phyloP scores from a whole-genome alignment of 2,329 filamentous ascomycete species.

The Cercospora sp. region DNA sequence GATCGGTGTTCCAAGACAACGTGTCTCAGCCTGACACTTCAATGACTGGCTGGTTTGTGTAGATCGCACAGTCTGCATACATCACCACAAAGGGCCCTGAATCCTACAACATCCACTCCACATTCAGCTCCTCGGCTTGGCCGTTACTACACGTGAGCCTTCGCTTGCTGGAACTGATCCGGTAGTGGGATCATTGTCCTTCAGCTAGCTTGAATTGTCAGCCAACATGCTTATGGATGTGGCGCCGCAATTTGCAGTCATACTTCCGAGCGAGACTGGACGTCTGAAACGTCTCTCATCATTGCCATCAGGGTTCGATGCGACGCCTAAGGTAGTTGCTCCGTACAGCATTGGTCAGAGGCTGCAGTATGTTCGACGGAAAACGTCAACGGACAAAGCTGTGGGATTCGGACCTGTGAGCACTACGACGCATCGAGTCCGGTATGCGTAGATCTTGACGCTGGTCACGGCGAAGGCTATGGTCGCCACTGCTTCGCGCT shows the following conservation, averaged over 20 bases:
- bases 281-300: slow-evolving; percentile 5
- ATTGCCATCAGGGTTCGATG: not conserved
- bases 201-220: slow-evolving; percentile 1
- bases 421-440: slow-evolving; percentile 2
- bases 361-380: slow-evolving; percentile 1
- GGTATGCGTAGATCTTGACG: slow-evolving; percentile 6
- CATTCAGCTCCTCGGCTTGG: not conserved
- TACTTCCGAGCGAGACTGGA: slow-evolving; percentile 1
- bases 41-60: slow-evolving; percentile 5
- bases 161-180: not conserved
- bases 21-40: slow-evolving; percentile 1
- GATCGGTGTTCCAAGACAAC: not conserved
- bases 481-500: not conserved
- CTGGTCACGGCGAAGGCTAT: not conserved
- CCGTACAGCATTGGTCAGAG: slow-evolving; percentile 12
- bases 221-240: slow-evolving; percentile 7
- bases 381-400: slow-evolving; percentile 13
- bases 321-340: not conserved
- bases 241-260: slow-evolving; percentile 8
- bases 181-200: slow-evolving; percentile 12
- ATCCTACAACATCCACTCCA: not conserved
- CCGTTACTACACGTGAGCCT: not conserved
- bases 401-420: not conserved
- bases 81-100: slow-evolving; percentile 3
- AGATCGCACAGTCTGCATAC: slow-evolving; percentile 8